phyloP scores from a whole-genome alignment of 306 rosid species.

The Rosa chinensis region DNA sequence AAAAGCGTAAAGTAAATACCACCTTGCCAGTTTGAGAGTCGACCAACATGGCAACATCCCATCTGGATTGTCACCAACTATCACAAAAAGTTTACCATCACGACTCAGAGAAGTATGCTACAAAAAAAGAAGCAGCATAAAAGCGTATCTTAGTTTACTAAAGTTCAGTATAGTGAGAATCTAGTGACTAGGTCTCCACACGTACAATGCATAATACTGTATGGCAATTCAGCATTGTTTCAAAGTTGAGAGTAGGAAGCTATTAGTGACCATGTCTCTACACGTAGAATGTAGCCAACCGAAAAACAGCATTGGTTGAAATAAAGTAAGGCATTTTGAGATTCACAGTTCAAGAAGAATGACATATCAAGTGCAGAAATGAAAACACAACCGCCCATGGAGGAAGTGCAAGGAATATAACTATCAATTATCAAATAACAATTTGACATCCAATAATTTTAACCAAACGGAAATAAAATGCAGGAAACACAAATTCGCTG shows the following conservation, averaged over 20 bases:
- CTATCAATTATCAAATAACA: not conserved
- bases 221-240: too few species aligned
- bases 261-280: too few species aligned
- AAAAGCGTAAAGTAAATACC: slow-evolving; percentile 1
- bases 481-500: slow-evolving; percentile 59
- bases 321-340: not conserved
- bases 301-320: not conserved
- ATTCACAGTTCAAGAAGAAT: not conserved
- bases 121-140: slow-evolving; percentile 18
- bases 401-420: not conserved
- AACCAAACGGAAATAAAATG: slow-evolving; percentile 21
- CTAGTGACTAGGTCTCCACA: too few species aligned
- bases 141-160: slow-evolving; percentile 9
- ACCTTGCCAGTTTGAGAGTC: slow-evolving; percentile 96
- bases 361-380: not conserved
- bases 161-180: not conserved
- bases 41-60: slow-evolving; percentile 61
- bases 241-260: too few species aligned
- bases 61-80: slow-evolving; percentile 86
- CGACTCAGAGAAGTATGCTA: slow-evolving; percentile 88
- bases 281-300: too few species aligned
- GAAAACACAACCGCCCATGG: not conserved
- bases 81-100: slow-evolving; percentile 60
- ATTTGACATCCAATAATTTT: not conserved
- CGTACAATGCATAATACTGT: too few species aligned